Conservation (phyloP, 805 yeast species). For the Ogataea salicorniae region DNA sequence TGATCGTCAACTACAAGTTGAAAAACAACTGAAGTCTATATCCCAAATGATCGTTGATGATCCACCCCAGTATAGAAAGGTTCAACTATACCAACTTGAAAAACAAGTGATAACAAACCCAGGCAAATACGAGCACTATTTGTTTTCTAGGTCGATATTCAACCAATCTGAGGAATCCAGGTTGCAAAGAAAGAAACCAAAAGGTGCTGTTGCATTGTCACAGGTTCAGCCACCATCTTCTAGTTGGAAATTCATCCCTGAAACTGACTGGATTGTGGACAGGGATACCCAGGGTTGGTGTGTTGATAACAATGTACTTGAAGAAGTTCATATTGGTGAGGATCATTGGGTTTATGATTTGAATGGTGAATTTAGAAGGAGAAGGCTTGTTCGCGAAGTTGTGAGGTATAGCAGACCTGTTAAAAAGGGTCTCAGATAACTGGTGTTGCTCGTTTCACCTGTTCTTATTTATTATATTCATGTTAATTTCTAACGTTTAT, state of each 20-base stretch:
- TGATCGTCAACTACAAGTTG: background rate
- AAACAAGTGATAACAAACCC: conserved; percentile 52
- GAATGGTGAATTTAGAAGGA: conserved; percentile 48
- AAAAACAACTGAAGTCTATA: conserved; percentile 4
- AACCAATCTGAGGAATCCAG: conserved; percentile 43
- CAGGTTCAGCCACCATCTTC: conserved; percentile 57
- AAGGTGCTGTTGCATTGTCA: conserved; percentile 50
- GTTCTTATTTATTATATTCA: background rate
- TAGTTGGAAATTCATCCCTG: conserved; percentile 66
- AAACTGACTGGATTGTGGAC: conserved; percentile 64
- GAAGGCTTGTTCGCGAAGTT: conserved; percentile 51
- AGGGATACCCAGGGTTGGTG: conserved; percentile 48
- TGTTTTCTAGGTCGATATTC: conserved; percentile 53
- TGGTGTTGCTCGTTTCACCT: background rate
- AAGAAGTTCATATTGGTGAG: conserved; percentile 29
- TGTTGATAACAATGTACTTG: conserved; percentile 36
- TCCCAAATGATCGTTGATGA: conserved; percentile 59
- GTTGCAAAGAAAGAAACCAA: conserved; percentile 51
- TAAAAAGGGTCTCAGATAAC: background rate
- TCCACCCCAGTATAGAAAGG: conserved; percentile 51
- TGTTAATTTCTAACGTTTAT: too few relatives aligned
- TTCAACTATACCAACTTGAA: conserved; percentile 76
- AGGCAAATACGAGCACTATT: conserved; percentile 55
- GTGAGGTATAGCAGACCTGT: conserved; percentile 37
- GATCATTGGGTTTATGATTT: conserved; percentile 46